Percentiles rank a stretch among this genome's conserved stretches.
phyloP scores from a whole-genome alignment of 1,284 basidiomycete genomes.

The Malassezia caprae region DNA sequence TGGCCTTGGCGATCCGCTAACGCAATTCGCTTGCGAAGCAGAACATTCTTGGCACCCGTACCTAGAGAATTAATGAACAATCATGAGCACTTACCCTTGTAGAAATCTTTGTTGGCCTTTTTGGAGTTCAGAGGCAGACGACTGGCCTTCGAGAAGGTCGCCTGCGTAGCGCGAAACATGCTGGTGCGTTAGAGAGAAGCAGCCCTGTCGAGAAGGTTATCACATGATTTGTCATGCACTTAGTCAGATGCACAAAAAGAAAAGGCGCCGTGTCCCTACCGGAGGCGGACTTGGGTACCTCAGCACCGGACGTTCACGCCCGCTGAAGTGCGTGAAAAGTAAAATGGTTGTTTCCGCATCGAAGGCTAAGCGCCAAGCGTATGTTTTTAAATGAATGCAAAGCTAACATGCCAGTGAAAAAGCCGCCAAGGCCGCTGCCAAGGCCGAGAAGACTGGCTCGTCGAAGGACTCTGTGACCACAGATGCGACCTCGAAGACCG shows the following conservation, averaged over 20 bases:
- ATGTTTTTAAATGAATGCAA: slow-evolving; percentile 16
- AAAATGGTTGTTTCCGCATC: slow-evolving; percentile 46
- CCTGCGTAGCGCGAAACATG: slow-evolving; percentile 36
- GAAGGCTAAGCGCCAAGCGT: slow-evolving; percentile 49
- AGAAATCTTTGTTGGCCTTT: slow-evolving; percentile 46
- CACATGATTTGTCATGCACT: slow-evolving; percentile 7
- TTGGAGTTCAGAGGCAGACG: slow-evolving; percentile 45
- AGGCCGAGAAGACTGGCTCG: slow-evolving; percentile 32
- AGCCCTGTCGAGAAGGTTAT: neutral
- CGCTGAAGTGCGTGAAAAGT: slow-evolving; percentile 2
- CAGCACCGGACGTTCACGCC: slow-evolving; percentile 4
- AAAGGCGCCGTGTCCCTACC: neutral
- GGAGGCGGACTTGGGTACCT: neutral
- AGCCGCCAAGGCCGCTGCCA: slow-evolving; percentile 44
- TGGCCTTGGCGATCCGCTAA: slow-evolving; percentile 31
- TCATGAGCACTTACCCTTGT: slow-evolving; percentile 28
- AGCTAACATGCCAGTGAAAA: slow-evolving; percentile 29
- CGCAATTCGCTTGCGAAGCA: slow-evolving; percentile 42
- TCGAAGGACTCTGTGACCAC: slow-evolving; percentile 32
- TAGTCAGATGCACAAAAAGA: slow-evolving; percentile 4
- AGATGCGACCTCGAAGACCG: slow-evolving; percentile 24
- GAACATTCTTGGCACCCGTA: slow-evolving; percentile 43
- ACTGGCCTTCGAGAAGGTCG: slow-evolving; percentile 37
- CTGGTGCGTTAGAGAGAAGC: neutral
- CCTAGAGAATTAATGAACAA: slow-evolving; percentile 14